Base-by-base conservation (phyloP, 768 basidiomycete genomes). In the Pisolithus orientalis region DNA sequence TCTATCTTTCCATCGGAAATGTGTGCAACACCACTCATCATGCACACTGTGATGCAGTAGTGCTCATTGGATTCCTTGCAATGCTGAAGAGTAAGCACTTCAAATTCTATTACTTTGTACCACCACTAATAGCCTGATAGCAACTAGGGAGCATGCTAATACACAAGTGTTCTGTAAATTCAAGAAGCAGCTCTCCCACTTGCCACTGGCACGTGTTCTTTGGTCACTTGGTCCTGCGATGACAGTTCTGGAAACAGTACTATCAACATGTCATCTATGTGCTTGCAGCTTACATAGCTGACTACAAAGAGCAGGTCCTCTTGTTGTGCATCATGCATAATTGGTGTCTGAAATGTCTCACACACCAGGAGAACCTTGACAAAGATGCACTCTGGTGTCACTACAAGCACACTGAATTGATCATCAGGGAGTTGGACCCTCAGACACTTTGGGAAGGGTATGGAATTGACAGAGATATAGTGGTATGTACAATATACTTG, bases 341-440 rank as follows among this genome's bases (percentile, higher is more conserved):
- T 55, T 63, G 55, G 55, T 64, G 63, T 48, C n/a, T n/a, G n/a
- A n/a, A n/a, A n/a, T n/a, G n/a, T n/a, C n/a, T n/a, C n/a, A n/a
- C n/a, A n/a, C n/a, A n/a, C n/a, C n/a, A n/a, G n/a, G n/a, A n/a
- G n/a, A n/a, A n/a, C n/a, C n/a, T n/a, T n/a, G n/a, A n/a, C n/a
- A n/a, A n/a, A n/a, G n/a, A n/a, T n/a, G n/a, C n/a, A n/a, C n/a
- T n/a, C n/a, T n/a, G n/a, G n/a, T n/a, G n/a, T n/a, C n/a, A n/a
- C n/a, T n/a, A n/a, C n/a, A n/a, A n/a, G n/a, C n/a, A n/a, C n/a
- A n/a, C n/a, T n/a, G n/a, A n/a, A n/a, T n/a, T n/a, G n/a, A 59
- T 78, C 0, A 67, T 76, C 59, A 73, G 78, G 55, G 76, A 76
- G n/a, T n/a, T 0, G 50, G 44, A 54, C 2, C 29, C 47, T 27